Percentiles rank a stretch among this genome's conserved stretches.
Conservation (phyloP, 2,329 filamentous ascomycete genomes). For the Trichoderma atrobrunneum region DNA sequence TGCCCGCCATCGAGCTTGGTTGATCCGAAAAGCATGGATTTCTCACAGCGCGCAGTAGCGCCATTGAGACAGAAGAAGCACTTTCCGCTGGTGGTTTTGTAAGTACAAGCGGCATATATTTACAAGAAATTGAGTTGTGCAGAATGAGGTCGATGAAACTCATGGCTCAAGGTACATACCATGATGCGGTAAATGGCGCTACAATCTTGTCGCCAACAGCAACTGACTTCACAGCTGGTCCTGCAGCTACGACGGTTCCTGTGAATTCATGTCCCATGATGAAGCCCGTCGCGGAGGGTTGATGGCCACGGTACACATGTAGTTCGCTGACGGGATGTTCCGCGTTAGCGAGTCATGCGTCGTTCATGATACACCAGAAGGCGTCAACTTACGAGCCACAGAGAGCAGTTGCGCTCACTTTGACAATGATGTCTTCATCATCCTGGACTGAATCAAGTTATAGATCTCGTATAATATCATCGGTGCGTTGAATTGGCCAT, state of each 20-base stretch:
- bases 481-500: no score
- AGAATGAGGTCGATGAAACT: neutral
- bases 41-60: slow-evolving; percentile 72
- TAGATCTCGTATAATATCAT: slow-evolving; percentile 16
- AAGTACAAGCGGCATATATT: neutral
- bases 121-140: no score
- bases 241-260: slow-evolving; percentile 67
- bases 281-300: slow-evolving; percentile 62
- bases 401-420: slow-evolving; percentile 77
- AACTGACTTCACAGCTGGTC: slow-evolving; percentile 65
- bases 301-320: slow-evolving; percentile 80
- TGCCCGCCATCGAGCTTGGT: slow-evolving; percentile 70
- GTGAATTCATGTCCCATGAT: slow-evolving; percentile 86
- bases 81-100: slow-evolving; percentile 35
- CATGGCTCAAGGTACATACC: slow-evolving; percentile 46
- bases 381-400: slow-evolving; percentile 71
- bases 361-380: neutral
- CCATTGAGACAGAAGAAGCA: slow-evolving; percentile 85
- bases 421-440: slow-evolving; percentile 74
- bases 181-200: slow-evolving; percentile 78
- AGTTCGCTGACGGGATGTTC: slow-evolving; percentile 53
- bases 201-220: slow-evolving; percentile 76
- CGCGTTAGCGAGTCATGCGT: neutral
- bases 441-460: slow-evolving; percentile 54
- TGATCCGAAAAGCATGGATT: slow-evolving; percentile 69